Percentiles rank a stretch among this genome's conserved stretches.
phyloP scores from a whole-genome alignment of 768 basidiomycete species.

The Lentinula sp. region DNA sequence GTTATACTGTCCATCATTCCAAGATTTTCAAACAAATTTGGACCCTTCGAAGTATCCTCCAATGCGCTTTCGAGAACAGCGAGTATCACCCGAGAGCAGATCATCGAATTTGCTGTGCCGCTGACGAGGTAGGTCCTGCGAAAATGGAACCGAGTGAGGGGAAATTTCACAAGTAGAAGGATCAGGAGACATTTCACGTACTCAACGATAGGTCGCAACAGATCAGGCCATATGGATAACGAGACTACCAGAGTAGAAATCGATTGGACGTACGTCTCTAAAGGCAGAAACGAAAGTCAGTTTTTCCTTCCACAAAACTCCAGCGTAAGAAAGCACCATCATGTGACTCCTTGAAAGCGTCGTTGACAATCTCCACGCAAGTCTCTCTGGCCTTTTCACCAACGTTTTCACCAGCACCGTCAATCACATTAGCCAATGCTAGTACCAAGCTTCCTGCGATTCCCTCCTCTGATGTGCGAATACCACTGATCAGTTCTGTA shows the following conservation, averaged over 20 bases:
- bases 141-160: conserved; percentile 8
- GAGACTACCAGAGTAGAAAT: conserved; percentile 58
- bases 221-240: conserved; percentile 55
- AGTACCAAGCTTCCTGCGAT: conserved; percentile 72
- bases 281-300: neutral
- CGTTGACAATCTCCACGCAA: conserved; percentile 68
- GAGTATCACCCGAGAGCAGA: conserved; percentile 57
- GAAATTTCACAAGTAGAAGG: neutral
- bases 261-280: conserved; percentile 68
- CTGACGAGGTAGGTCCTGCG: conserved; percentile 54
- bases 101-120: conserved; percentile 61
- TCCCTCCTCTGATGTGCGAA: conserved; percentile 53
- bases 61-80: conserved; percentile 48
- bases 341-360: conserved; percentile 71
- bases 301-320: neutral
- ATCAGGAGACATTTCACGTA: conserved; percentile 28
- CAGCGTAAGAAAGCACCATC: conserved; percentile 39
- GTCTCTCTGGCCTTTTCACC: conserved; percentile 70
- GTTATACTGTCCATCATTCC: conserved; percentile 56
- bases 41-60: conserved; percentile 25
- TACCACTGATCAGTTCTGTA: conserved; percentile 72
- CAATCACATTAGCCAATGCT: conserved; percentile 72
- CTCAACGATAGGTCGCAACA: conserved; percentile 64
- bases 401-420: conserved; percentile 65
- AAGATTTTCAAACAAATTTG: conserved; percentile 63